Base-by-base conservation (phyloP, 768 basidiomycete species). In the Amanita polypyramis region DNA sequence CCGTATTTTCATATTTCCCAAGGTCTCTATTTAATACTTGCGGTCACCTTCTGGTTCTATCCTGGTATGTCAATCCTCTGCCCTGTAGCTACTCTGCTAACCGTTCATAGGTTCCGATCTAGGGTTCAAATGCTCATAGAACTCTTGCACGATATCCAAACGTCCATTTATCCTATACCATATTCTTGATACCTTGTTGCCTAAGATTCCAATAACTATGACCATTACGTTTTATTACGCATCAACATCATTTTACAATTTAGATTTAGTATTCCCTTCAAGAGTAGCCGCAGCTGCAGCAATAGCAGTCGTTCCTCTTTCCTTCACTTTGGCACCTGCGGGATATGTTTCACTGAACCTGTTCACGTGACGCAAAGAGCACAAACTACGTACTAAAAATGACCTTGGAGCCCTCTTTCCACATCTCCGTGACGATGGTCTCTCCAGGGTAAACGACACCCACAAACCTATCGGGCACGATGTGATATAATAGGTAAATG, bases 361-460 rank as follows among this genome's bases (percentile, higher is more conserved):
- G 5, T n/a, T 8, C 25, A 23, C 20, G 27, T 10, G n/a, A 43
- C 12, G 25, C 17, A 20, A 44, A 6, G 9, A 44, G n/a, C 14
- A 19, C 38, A 27, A 21, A 29, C 25, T 5, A 47, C 90, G 61
- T 56, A 96, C 92, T 70, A 64, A 99, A 99, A 43, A 97, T 80
- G 47, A 98, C 82, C 66, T 82, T 96, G 52, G 75, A 65, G 2
- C 84, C 88, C 56, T 96, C 92, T 62, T 93, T 96, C 96, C 96
- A 99, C 95, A 98, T 97, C 62, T 90, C 82, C 0, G 95, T 99
- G 11, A 92, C 71, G 45, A 98, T 74, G 1, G 95, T 98, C 66
- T 98, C 93, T 0, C 94, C 95, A 2, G 95, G 96, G 61, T 85
- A 94, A 19, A 98, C 91, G 2, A 90, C 80, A 2, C 91, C 92